phyloP scores from a whole-genome alignment of 2,329 filamentous ascomycete species.

The Xylariales sp. region DNA sequence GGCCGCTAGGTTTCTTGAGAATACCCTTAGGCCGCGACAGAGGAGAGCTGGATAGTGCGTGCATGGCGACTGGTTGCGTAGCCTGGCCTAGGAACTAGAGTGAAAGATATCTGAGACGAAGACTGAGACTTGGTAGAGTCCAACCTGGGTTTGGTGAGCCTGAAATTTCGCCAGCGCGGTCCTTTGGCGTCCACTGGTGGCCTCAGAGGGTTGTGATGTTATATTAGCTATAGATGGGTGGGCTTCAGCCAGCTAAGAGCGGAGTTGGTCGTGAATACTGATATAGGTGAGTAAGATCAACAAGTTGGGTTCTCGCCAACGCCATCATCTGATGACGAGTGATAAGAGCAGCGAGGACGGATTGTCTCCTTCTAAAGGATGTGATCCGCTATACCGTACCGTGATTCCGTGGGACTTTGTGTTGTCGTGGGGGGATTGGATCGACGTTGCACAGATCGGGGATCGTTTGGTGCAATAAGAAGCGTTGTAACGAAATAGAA shows the following conservation, averaged over 20 bases:
- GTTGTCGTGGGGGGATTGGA: slow-evolving; percentile 38
- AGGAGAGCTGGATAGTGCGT: slow-evolving; percentile 33
- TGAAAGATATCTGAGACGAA: neutral
- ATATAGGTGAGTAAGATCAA: slow-evolving; percentile 30
- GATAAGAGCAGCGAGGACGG: slow-evolving; percentile 35
- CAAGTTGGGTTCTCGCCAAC: slow-evolving; percentile 30
- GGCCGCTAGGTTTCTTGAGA: slow-evolving; percentile 40
- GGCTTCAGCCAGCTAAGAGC: slow-evolving; percentile 6
- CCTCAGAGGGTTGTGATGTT: slow-evolving; percentile 18
- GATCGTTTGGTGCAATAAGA: slow-evolving; percentile 31
- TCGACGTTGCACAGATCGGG: slow-evolving; percentile 37
- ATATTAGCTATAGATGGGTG: slow-evolving; percentile 21
- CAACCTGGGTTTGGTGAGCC: slow-evolving; percentile 6
- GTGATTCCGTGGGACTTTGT: slow-evolving; percentile 31
- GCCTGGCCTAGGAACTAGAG: slow-evolving; percentile 5
- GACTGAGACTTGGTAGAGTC: slow-evolving; percentile 3
- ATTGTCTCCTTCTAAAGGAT: slow-evolving; percentile 24
- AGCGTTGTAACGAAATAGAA: slow-evolving; percentile 30
- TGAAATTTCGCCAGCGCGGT: slow-evolving; percentile 3
- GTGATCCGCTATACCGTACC: slow-evolving; percentile 37
- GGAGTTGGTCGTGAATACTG: slow-evolving; percentile 21
- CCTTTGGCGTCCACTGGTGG: slow-evolving; percentile 11
- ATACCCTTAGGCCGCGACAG: slow-evolving; percentile 39
- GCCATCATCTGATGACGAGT: slow-evolving; percentile 33
- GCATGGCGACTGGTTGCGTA: slow-evolving; percentile 31